A percentile compares a stretch with the other conserved stretches of the same genome.
These are phyloP conservation scores for Collybia sordida DNA, from an alignment of 768 basidiomycete genomes.

Conservation along the genomic window DNA sequence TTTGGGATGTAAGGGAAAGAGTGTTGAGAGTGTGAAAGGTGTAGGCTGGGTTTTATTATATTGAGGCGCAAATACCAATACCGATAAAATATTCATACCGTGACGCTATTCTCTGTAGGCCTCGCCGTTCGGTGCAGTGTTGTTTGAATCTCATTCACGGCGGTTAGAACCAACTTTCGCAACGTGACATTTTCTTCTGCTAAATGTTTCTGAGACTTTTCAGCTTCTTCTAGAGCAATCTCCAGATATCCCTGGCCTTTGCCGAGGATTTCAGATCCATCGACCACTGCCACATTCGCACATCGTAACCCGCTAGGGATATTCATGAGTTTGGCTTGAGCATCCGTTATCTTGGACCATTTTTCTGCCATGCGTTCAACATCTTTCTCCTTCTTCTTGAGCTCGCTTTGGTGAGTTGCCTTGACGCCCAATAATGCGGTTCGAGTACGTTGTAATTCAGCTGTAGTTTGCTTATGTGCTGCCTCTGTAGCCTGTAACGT, in stretches of 20 bases:
- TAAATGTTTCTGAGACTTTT: constrained; percentile 60
- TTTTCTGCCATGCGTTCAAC: constrained; percentile 71
- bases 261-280: constrained; percentile 43
- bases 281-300: constrained; percentile 48
- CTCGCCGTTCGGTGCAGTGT: constrained; percentile 47
- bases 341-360: constrained; percentile 70
- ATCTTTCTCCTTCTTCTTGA: constrained; percentile 83
- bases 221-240: constrained; percentile 70
- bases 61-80: constrained; percentile 6
- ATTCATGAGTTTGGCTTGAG: constrained; percentile 57
- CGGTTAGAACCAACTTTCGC: constrained; percentile 55
- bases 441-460: constrained; percentile 73
- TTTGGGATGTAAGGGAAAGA: constrained; percentile 56
- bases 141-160: constrained; percentile 65
- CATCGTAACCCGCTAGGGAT: constrained; percentile 53
- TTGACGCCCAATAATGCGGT: constrained; percentile 68
- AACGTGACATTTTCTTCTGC: constrained; percentile 64
- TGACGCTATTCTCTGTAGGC: constrained; percentile 42
- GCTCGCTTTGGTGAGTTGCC: constrained; percentile 63
- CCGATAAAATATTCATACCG: constrained; percentile 33
- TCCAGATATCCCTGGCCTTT: constrained; percentile 61
- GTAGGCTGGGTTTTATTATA: constrained; percentile 32
- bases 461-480: constrained; percentile 67
- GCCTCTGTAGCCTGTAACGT: constrained; percentile 58
- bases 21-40: constrained; percentile 41